Percentiles rank a stretch among this genome's conserved stretches.
These are phyloP conservation scores for Wickerhamomyces sp. DNA, from an alignment of 1,139 yeast genomes.

Conservation along the genomic window DNA sequence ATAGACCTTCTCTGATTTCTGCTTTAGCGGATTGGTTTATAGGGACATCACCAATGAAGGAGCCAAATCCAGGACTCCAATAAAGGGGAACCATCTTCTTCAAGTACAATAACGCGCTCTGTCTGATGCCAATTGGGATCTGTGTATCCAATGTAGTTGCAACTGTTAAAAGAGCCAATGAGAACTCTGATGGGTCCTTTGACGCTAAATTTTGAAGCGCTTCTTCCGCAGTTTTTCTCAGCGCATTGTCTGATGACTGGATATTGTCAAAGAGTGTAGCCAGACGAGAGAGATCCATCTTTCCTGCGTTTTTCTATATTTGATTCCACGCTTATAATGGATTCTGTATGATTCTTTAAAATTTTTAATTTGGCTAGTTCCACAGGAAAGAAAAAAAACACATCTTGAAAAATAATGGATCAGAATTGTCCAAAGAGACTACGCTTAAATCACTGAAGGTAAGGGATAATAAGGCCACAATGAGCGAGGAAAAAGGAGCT, in stretches of 20 bases:
- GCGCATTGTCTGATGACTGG: slow-evolving; percentile 28
- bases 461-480: background rate
- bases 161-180: slow-evolving; percentile 24
- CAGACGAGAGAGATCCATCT: background rate
- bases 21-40: slow-evolving; percentile 49
- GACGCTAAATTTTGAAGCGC: slow-evolving; percentile 24
- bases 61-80: slow-evolving; percentile 85
- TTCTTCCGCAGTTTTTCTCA: slow-evolving; percentile 29
- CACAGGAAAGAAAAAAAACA: background rate
- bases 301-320: too few relatives aligned
- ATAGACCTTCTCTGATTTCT: slow-evolving; percentile 42
- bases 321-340: too few relatives aligned
- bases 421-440: background rate
- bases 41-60: slow-evolving; percentile 61
- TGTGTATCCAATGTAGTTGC: slow-evolving; percentile 17
- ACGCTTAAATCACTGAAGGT: background rate
- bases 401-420: background rate
- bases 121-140: slow-evolving; percentile 33
- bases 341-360: background rate
- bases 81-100: slow-evolving; percentile 64
- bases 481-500: slow-evolving; percentile 54
- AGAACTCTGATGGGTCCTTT: slow-evolving; percentile 28
- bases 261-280: slow-evolving; percentile 15
- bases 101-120: slow-evolving; percentile 64
- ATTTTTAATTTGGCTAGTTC: too few relatives aligned